Evolutionary conservation across 2,329 filamentous ascomycete genomes (phyloP), one percentile per base, ranked within the genome.

Genomic region (Pseudogymnoascus sp.): DNA sequence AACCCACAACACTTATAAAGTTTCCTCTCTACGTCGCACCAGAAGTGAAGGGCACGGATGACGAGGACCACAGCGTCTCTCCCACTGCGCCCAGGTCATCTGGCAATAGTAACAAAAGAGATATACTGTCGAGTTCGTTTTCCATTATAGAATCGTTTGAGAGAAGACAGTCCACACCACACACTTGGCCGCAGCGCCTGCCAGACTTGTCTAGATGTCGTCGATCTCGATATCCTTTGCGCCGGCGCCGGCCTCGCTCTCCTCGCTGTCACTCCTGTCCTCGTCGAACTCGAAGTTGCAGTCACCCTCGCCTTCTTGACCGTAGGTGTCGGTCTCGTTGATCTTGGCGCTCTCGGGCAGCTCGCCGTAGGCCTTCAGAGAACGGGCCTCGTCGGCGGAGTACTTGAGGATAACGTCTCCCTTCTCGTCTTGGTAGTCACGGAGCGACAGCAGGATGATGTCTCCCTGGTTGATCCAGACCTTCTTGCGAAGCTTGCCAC

Each of bases 401-500:
- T 97, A 96, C 83, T 97, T 97, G 76, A 96, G 87, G 75, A 95
- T 93, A 60, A 96, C 90, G 74, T 95, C 91, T 71, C 90, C 91
- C 81, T 96, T 96, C 80, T 93, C 89, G 78, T 95, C 91, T 77
- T 96, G 91, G 80, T 96, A 96, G 77, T 96, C 92, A 71, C 91
- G 90, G 66, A 96, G 88, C 37, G 89, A 93, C 66, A 93, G 82
- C 53, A 93, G 85, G 76, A 93, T 93, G 76, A 96, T 96, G 77
- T 96, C 91, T 75, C 92, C 92, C 81, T 96, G 92, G 84, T 96
- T 97, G 84, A 97, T 97, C 92, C 92, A 97, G 78, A 97, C 95
- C 86, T 99, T 99, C 86, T 99, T 99, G 74, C 95, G 88, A 73
- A 99, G 90, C 81, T 99, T 97, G 80, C 93, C 93, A 68, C 93